Base-by-base conservation (phyloP, 106 monocot species). In the Acanthochlamys bracteata region DNA sequence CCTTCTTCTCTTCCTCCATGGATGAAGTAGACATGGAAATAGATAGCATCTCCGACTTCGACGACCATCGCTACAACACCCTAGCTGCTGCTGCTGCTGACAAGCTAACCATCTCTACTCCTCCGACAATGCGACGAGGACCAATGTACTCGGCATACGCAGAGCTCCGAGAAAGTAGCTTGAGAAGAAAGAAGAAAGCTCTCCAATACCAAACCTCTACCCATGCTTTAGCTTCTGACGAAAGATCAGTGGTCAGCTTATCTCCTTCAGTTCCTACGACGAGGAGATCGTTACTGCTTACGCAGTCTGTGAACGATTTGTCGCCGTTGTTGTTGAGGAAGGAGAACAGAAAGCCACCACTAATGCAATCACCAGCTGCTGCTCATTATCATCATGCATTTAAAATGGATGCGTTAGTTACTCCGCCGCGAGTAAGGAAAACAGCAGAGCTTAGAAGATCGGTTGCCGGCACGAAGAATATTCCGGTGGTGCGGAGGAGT, bases 301-400 rank as follows among this genome's bases (percentile, higher is more conserved):
- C 53, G 11, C 53, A 17, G 11, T 54, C 53, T 10, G 16, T 54
- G 16, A 17, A 54, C n/a, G 53, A 54, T 54, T 19, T 54, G 6
- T 54, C 53, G 7, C 53, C 53, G 45, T 8, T 14, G 10, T 7
- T 19, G 11, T 54, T 6, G 17, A 6, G 60, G 14, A 60, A 60
- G 60, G 60, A 60, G 39, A 60, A 60, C 60, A 60, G 16, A 0
- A 60, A 33, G 60, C 60, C 60, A 19, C 22, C 15, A 10, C 11
- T 10, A 24, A 13, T 25, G 25, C 14, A 10, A n/a, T 19, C 53
- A n/a, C 53, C 26, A 16, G 16, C 25, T 7, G 14, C 33, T 57
- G 20, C 57, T 7, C n/a, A n/a, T n/a, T n/a, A n/a, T n/a, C n/a
- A n/a, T n/a, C n/a, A n/a, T 20, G 13, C 58, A 7, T 23, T n/a